Conservation (phyloP, 1,139 yeast genomes). For the Debaryomyces psychrophilus region DNA sequence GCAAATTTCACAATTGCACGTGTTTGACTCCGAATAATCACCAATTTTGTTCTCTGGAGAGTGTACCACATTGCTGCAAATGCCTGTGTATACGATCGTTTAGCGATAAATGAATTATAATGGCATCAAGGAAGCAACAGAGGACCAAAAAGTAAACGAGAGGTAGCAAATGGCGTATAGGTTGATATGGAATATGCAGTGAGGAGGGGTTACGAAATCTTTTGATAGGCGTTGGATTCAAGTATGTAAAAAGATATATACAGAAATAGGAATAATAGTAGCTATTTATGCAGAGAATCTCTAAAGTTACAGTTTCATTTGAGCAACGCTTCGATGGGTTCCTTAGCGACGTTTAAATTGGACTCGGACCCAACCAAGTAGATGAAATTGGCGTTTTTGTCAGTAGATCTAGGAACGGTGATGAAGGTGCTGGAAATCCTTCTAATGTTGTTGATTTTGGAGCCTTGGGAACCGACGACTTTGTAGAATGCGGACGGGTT, state of each 20-base stretch:
- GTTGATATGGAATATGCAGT: background rate
- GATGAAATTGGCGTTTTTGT: constrained; percentile 38
- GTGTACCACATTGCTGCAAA: background rate
- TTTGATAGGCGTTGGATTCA: background rate
- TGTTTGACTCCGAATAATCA: background rate
- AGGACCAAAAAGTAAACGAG: background rate
- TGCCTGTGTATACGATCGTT: background rate
- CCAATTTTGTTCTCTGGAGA: background rate
- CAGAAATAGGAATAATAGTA: background rate
- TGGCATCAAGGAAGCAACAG: background rate
- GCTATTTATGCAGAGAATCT: background rate
- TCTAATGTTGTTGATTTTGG: constrained; percentile 66
- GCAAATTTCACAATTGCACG: background rate
- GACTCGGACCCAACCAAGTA: constrained; percentile 39
- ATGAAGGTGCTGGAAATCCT: constrained; percentile 59
- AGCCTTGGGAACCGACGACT: constrained; percentile 79
- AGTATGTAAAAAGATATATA: background rate
- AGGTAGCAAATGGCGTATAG: background rate
- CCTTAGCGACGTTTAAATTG: constrained; percentile 32
- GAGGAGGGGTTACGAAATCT: background rate
- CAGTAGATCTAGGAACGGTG: constrained; percentile 63
- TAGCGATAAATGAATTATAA: too few species aligned
- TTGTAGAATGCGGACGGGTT: constrained; percentile 49
- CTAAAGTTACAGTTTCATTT: background rate
- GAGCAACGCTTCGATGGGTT: constrained; percentile 27